Base-by-base conservation (phyloP, 2,329 filamentous ascomycete species). In the Pestalotiopsis sp. region DNA sequence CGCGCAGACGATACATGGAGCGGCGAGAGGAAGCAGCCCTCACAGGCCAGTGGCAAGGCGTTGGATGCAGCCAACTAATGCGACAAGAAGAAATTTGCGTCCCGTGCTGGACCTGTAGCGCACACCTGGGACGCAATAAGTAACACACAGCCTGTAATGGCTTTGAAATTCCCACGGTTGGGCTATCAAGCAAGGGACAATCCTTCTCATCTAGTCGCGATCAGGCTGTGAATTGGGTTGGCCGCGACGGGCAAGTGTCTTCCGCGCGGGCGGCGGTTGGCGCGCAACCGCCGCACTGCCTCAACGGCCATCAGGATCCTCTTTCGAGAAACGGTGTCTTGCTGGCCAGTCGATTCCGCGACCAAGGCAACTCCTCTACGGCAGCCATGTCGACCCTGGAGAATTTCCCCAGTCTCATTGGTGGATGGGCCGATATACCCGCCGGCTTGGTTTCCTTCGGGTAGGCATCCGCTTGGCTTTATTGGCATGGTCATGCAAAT, bases 391-490 rank as follows among this genome's bases (percentile, higher is more conserved):
- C 11, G 9, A 60, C 31, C 56, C 65, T 31, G 58, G 65, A 11
- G 17, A 12, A 5, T 20, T n/a, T n/a, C 56, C 40, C 27, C 56
- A 36, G 2, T 59, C 25, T 66, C 52, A 60, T 66, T 66, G 27
- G 65, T 23, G 14, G 38, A 27, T 20, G 7, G 65, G 65, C 52
- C 65, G 65, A 66, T 56, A 20, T 45, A 66, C 58, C 52, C 57
- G 65, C 65, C 27, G 9, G 23, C 12, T 27, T 60, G 52, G 49
- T 59, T 38, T 36, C 40, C 49, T 38, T 38, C 45, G 63, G 45
- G n/a, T 31, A n/a, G n/a, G 9, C 41, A 13, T 45, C 40, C 41
- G 45, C 63, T 31, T 56, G 25, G 6, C 31, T 36, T 36, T 36
- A 36, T 36, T 36, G 31, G 31, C 31, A 36, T 36, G 31, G 31